Evolutionary conservation across 352 stramenopile genomes (phyloP), one percentile per base, ranked within the genome.

Genomic region (Thalassiosira gravida): DNA sequence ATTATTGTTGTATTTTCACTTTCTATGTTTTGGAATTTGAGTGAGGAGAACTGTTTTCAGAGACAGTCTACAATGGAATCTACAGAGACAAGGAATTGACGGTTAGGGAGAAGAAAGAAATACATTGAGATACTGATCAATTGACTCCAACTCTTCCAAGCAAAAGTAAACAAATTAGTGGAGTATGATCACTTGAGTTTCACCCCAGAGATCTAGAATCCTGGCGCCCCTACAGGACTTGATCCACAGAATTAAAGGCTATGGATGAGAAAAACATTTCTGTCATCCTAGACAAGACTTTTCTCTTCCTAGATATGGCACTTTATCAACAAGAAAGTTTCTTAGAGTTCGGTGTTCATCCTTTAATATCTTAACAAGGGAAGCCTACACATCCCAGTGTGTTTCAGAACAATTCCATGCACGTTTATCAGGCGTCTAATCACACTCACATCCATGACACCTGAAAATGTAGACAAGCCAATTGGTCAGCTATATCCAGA

Each of bases 361-460:
- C 58, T 83, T 3, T 74, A 78, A 32, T 83, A 78, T 20, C 50
- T 83, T 2, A 83, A 77, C 61, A 37, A 74, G n/a, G 53, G 42
- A 1, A 77, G 74, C 44, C 30, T 24, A 0, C 59, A 83, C 27
- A 77, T 58, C 13, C 42, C 62, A 0, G 52, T 30, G 2, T 56
- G 14, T 24, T 77, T 82, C 52, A 67, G 74, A 56, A 22, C 66
- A 6, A 73, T 77, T 25, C 66, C 66, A 18, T 20, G n/a, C 14
- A 59, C 58, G 44, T 47, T 82, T 13, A 20, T 66, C 1, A 1
- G 18, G 3, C 13, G 30, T 7, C 56, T 74, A 2, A 24, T 25
- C 14, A 67, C 3, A 2, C n/a, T 56, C 5, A 74, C 52, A 9
- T 74, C 66, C 5, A 11, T n/a, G 14, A 66, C 24, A 5, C n/a